These are phyloP conservation scores for Chlorophyllum brunneum DNA, from an alignment of 768 basidiomycete genomes.

Conservation along the genomic window DNA sequence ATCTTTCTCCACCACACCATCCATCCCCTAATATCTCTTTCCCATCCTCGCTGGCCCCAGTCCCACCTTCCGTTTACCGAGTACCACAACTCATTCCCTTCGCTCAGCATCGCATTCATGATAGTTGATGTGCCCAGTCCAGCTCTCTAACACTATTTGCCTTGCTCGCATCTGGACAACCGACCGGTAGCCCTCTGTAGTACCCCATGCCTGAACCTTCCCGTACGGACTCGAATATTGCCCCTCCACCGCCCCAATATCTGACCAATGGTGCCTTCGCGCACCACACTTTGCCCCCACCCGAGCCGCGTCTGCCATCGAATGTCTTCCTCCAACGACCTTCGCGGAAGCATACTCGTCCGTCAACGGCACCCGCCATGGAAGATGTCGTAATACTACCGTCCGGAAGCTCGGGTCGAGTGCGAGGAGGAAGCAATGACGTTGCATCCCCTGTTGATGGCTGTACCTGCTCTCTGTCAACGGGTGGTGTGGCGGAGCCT, in stretches of 20 bases:
- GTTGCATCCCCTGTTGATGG: background rate
- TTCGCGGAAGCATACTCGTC: slow-evolving; percentile 24
- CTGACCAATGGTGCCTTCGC: background rate
- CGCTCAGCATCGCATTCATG: background rate
- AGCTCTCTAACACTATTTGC: background rate
- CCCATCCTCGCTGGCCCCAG: background rate
- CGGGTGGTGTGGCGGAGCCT: background rate
- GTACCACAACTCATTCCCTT: background rate
- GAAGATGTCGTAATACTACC: slow-evolving; percentile 42
- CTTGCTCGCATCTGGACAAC: background rate
- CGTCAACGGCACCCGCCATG: slow-evolving; percentile 37
- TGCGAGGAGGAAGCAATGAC: background rate
- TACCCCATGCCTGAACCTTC: slow-evolving; percentile 1
- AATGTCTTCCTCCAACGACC: slow-evolving; percentile 10
- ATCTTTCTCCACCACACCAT: background rate
- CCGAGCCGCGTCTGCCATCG: slow-evolving; percentile 6
- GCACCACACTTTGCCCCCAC: background rate
- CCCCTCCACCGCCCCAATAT: slow-evolving; percentile 1
- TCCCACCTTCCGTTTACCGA: background rate
- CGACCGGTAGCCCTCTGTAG: background rate
- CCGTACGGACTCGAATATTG: background rate
- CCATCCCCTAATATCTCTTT: background rate
- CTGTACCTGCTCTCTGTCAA: background rate
- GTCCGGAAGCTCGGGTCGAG: slow-evolving; percentile 24
- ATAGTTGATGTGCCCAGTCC: background rate